Evolutionary conservation across 257 asterid species (phyloP), one percentile per base, ranked within the genome.

Genomic region (Solanum rostratum): DNA sequence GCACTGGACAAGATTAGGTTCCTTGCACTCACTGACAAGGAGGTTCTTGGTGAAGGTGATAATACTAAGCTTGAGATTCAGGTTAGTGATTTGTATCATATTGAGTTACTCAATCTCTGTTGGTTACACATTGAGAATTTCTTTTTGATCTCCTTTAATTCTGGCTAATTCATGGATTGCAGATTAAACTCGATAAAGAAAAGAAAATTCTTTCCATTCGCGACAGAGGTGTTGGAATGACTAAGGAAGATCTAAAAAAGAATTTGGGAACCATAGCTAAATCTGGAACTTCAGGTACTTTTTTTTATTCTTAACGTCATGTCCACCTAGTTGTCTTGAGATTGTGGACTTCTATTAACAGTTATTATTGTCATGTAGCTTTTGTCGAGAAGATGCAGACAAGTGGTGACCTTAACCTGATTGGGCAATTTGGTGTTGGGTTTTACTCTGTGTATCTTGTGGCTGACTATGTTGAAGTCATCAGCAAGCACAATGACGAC

Each of bases 401-500:
- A 29, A 92, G 97, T 76, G 99, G 99, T 16, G 99, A 95, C 86
- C 94, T 95, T 59, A 95, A 95, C 87, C 97, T 95, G 80, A 95
- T 95, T 86, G 99, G 99, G 82, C 99, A 95, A 88, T 95, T 95
- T 88, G 98, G 99, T 89, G 99, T 95, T 88, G 99, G 99, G 68
- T 95, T 95, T 87, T 95, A 95, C 91, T 95, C 99, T 2, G 99
- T 95, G 24, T 95, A 95, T 90, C 99, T 95, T 65, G 98, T 94
- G 60, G 97, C 99, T 15, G 98, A 95, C 84, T 95, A 94, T 83
- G 99, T 95, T 13, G 99, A 95, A 92, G 99, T 95, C 71, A 91
- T 95, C 54, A 95, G 98, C 97, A 94, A 94, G 85, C 97, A 95
- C 85, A 95, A 94, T 54, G 99, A 94, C 18, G 99, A 95, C 78